phyloP scores from a whole-genome alignment of 2,329 filamentous ascomycete species.

The Purpureocillium takamizusanense region DNA sequence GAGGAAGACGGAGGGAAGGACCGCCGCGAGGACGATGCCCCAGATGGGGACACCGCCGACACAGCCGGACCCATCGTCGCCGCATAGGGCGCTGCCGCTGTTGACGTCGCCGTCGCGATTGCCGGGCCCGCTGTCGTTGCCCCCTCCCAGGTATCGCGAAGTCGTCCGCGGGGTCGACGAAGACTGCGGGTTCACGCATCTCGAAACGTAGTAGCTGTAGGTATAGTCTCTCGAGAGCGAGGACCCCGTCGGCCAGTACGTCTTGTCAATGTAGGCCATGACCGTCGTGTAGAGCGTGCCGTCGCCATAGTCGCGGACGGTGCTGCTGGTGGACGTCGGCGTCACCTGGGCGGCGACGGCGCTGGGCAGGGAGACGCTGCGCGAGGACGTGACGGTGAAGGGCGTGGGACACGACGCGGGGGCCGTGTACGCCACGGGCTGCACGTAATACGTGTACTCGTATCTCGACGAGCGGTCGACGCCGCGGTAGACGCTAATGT shows the following conservation, averaged over 20 bases:
- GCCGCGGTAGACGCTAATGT: too few relatives aligned
- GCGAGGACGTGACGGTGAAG: conserved; percentile 14
- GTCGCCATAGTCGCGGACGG: neutral
- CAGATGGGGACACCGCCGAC: conserved; percentile 3
- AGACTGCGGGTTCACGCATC: conserved; percentile 9
- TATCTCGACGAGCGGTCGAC: too few relatives aligned
- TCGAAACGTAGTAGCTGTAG: conserved; percentile 10
- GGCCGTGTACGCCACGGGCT: conserved; percentile 13
- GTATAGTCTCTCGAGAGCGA: conserved; percentile 3
- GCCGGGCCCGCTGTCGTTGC: neutral
- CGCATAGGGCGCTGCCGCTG: too few relatives aligned
- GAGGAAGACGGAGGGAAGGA: conserved; percentile 18
- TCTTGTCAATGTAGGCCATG: conserved; percentile 8
- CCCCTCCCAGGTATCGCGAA: conserved; percentile 1
- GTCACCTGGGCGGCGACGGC: conserved; percentile 5
- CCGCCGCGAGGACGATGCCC: conserved; percentile 14
- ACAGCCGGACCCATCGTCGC: too few relatives aligned
- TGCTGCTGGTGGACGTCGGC: conserved; percentile 3
- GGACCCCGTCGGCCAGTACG: conserved; percentile 2
- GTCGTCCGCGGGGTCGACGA: neutral
- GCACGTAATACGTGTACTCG: conserved; percentile 8
- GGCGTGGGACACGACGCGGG: conserved; percentile 17
- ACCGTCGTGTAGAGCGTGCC: conserved; percentile 8
- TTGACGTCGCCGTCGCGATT: neutral
- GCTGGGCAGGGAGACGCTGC: conserved; percentile 5